These are phyloP conservation scores for Blastocystis sp. DNA, from an alignment of 352 stramenopile genomes.

Conservation along the genomic window DNA sequence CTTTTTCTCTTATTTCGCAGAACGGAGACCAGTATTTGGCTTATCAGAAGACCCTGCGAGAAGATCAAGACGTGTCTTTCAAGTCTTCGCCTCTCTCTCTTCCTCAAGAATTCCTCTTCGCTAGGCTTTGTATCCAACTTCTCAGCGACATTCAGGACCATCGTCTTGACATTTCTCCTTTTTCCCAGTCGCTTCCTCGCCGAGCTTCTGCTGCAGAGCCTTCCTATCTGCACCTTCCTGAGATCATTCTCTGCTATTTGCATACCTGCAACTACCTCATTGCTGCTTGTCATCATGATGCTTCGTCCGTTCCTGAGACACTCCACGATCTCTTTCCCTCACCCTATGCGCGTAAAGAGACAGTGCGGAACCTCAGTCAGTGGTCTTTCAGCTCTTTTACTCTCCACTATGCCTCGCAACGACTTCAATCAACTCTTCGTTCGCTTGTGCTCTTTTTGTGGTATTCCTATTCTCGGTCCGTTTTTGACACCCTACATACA, in stretches of 20 bases:
- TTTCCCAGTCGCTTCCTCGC: neutral
- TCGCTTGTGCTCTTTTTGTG: neutral
- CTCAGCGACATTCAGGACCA: neutral
- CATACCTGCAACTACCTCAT: neutral
- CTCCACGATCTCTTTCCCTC: neutral
- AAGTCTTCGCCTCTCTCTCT: neutral
- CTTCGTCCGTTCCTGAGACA: neutral
- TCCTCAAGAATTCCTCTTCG: slow-evolving; percentile 43
- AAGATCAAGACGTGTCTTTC: neutral
- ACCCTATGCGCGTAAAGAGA: neutral
- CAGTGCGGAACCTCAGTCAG: neutral
- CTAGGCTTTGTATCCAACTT: neutral
- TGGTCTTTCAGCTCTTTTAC: slow-evolving; percentile 27
- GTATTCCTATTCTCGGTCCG: slow-evolving; percentile 17
- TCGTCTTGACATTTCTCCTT: neutral
- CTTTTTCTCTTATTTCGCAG: neutral
- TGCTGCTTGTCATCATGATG: neutral
- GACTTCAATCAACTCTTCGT: neutral
- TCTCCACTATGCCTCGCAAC: neutral
- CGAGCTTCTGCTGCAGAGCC: neutral
- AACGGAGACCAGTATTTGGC: neutral
- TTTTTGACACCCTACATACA: neutral
- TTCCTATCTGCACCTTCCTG: neutral
- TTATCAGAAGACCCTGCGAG: neutral
- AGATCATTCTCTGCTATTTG: slow-evolving; percentile 1